Evolutionary conservation across 2,329 filamentous ascomycete genomes (phyloP).

Genomic region (Chaetomium strumarium): DNA sequence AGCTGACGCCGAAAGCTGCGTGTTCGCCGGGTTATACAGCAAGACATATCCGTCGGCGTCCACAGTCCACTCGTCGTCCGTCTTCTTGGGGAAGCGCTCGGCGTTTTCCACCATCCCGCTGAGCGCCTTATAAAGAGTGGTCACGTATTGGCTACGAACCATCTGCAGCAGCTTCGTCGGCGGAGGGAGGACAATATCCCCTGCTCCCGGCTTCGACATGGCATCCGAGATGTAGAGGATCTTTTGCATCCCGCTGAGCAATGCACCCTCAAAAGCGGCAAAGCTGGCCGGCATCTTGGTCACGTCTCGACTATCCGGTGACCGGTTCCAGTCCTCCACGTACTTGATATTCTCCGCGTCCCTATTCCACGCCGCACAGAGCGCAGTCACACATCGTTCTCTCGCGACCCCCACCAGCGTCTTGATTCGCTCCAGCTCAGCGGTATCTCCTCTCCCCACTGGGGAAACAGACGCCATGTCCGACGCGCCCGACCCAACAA

Average conservation of each 20-base stretch:
- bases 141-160: conserved; percentile 87
- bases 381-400: conserved; percentile 77
- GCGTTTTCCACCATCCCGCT: conserved; percentile 97
- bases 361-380: conserved; percentile 86
- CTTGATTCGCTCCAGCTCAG: conserved; percentile 66
- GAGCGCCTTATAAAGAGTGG: conserved; percentile 86
- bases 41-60: conserved; percentile 39
- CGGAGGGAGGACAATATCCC: conserved; percentile 77
- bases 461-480: conserved; percentile 75
- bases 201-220: conserved; percentile 64
- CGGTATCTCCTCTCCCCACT: conserved; percentile 48
- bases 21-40: conserved; percentile 24
- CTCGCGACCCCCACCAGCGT: conserved; percentile 69
- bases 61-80: conserved; percentile 56
- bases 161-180: conserved; percentile 82
- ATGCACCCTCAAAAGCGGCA: conserved; percentile 72
- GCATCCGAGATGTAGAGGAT: conserved; percentile 90
- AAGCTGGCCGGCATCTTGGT: conserved; percentile 89
- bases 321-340: conserved; percentile 88
- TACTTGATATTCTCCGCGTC: conserved; percentile 90
- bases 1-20: conserved; percentile 29
- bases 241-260: conserved; percentile 86
- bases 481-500: conserved; percentile 80
- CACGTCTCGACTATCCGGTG: conserved; percentile 73
- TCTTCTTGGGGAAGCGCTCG: conserved; percentile 63